phyloP scores from a whole-genome alignment of 2,329 filamentous ascomycete genomes.

The Pseudogymnoascus sp. region DNA sequence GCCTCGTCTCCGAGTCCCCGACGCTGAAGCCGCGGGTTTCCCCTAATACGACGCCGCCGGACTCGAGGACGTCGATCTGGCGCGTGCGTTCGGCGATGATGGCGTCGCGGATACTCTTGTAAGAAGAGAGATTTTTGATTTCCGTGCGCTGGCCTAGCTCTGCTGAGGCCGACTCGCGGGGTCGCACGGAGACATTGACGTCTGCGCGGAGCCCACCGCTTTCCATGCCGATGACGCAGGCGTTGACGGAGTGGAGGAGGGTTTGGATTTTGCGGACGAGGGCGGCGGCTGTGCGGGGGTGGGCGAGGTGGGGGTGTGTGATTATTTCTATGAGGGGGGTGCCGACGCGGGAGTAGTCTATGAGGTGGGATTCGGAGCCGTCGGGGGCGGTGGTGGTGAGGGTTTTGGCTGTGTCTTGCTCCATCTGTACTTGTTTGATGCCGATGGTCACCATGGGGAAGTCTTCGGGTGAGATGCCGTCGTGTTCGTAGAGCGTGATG shows the following conservation, averaged over 20 bases:
- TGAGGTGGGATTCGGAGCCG: slow-evolving; percentile 56
- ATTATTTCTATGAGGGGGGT: slow-evolving; percentile 93
- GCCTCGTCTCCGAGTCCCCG: slow-evolving; percentile 70
- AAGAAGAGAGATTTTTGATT: slow-evolving; percentile 93
- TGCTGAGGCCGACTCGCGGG: slow-evolving; percentile 32
- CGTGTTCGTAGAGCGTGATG: slow-evolving; percentile 61
- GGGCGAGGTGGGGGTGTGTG: slow-evolving; percentile 78
- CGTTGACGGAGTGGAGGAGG: slow-evolving; percentile 68
- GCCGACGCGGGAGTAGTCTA: slow-evolving; percentile 92
- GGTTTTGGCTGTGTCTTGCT: slow-evolving; percentile 96
- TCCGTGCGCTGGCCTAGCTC: slow-evolving; percentile 78
- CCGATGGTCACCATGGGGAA: slow-evolving; percentile 50
- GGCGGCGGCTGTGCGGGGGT: slow-evolving; percentile 77
- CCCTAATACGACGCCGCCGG: slow-evolving; percentile 64
- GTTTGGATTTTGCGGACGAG: slow-evolving; percentile 83
- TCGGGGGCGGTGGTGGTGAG: slow-evolving; percentile 52
- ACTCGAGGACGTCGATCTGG: slow-evolving; percentile 72
- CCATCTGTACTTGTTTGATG: slow-evolving; percentile 92
- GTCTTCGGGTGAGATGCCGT: slow-evolving; percentile 70
- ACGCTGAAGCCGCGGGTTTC: slow-evolving; percentile 93
- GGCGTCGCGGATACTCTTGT: slow-evolving; percentile 91
- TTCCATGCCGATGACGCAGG: slow-evolving; percentile 89
- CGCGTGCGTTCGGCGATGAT: slow-evolving; percentile 84
- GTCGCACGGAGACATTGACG: slow-evolving; percentile 82
- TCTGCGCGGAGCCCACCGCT: slow-evolving; percentile 82